Evolutionary conservation across 73 alveolate genomes (phyloP), one percentile per base, ranked within the genome.

Genomic region (Symbiodinium natans): DNA sequence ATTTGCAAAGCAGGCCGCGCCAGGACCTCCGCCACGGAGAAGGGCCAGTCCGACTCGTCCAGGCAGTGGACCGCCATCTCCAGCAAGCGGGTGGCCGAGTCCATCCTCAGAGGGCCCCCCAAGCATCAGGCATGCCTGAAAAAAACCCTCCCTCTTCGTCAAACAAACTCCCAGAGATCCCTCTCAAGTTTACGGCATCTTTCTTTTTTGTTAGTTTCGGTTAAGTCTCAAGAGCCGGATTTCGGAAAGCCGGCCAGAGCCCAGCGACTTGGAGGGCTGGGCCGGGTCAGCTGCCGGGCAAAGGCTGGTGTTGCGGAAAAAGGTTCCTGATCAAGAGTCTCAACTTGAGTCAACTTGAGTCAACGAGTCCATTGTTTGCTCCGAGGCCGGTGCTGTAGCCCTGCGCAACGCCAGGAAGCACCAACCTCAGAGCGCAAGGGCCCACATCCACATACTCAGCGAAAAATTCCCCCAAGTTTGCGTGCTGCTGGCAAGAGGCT

Each of bases 1-100:
- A 2, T 25, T 83, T 6, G 84, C 94, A 86, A 11, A 13, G 9
- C 80, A 63, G 80, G 80, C 8, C 36, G 77, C 97, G 97, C 46
- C 34, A 90, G 54, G 23, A 90, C 68, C 88, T 90, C 97, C 46
- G 77, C 97, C 9, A 90, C 80, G 25, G 97, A 71, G 48, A 90
- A 90, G 40, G 97, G 97, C 97, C 97, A 90, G 75, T 27, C 77
- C 8, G 97, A 90, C 39, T 68, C 52, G 23, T 90, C 97, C 33
- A 90, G 97, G 41, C 97, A 90, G 88, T 90, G 97, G 41, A 90
- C 88, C 2, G 80, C 97, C 21, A 39, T 84, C 36, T 71, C 97
- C 89, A 90, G 97, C 97, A 90, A 73, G 27, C 88, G 97, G 40
- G 80, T 85, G 25, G 97, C 97, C 21, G 87, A 68, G 56, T 90